Percentiles rank a stretch among this genome's conserved stretches.
These are phyloP conservation scores for Pichia sporocuriosa DNA, from an alignment of 805 yeast genomes.

Conservation along the genomic window DNA sequence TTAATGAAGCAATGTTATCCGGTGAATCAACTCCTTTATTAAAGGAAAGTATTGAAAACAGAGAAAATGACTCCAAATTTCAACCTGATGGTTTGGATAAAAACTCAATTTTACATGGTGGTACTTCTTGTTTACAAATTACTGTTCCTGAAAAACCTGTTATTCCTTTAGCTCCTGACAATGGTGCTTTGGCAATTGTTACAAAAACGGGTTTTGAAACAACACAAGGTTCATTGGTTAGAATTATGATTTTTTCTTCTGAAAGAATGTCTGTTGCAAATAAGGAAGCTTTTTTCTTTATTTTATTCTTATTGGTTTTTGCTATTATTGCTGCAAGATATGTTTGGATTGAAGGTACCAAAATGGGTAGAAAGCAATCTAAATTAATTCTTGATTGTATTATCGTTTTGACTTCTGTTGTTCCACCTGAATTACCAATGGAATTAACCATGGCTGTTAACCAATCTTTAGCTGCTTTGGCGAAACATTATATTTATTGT, in stretches of 20 bases:
- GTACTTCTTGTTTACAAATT: constrained; percentile 92
- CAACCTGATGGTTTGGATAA: constrained; percentile 82
- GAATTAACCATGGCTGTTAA: constrained; percentile 98
- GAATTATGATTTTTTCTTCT: constrained; percentile 95
- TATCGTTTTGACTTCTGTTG: constrained; percentile 92
- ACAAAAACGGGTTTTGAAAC: constrained; percentile 97
- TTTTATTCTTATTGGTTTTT: constrained; percentile 79
- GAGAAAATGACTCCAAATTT: constrained; percentile 64
- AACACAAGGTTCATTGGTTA: constrained; percentile 92
- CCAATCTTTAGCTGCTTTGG: constrained; percentile 78
- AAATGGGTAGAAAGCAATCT: constrained; percentile 91
- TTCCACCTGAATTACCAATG: constrained; percentile 98
- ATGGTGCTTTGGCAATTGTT: constrained; percentile 87
- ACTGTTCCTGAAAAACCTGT: constrained; percentile 50
- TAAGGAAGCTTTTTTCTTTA: constrained; percentile 88
- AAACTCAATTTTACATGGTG: constrained; percentile 86
- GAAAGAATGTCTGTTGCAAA: constrained; percentile 96
- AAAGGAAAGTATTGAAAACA: constrained; percentile 81
- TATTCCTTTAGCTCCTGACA: constrained; percentile 72
- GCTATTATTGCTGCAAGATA: constrained; percentile 96
- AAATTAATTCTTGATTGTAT: constrained; percentile 93
- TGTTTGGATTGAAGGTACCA: constrained; percentile 97
- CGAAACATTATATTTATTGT: constrained; percentile 86
- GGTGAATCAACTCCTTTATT: constrained; percentile 97
- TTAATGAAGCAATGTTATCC: constrained; percentile 97